Conservation (phyloP, 2,329 filamentous ascomycete species). For the Trichoderma sp. region DNA sequence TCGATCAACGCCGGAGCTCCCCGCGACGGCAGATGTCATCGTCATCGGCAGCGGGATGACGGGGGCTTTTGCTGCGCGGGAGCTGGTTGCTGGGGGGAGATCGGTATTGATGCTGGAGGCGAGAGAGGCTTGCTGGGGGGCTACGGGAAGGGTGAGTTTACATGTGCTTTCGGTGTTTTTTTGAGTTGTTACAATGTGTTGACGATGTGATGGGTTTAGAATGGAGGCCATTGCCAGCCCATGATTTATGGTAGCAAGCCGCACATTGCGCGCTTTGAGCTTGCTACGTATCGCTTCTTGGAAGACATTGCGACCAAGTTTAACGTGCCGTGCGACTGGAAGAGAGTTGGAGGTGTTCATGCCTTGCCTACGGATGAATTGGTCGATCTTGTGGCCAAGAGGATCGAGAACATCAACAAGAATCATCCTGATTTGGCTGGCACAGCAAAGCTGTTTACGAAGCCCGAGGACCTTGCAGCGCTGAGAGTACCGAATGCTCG, state of each 20-base stretch:
- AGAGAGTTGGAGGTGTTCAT: constrained; percentile 59
- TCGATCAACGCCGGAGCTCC: constrained; percentile 61
- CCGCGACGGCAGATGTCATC: constrained; percentile 62
- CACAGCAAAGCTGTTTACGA: constrained; percentile 41
- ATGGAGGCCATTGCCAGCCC: constrained; percentile 73
- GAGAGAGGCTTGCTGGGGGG: constrained; percentile 75
- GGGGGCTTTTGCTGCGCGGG: constrained; percentile 67
- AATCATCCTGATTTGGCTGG: constrained; percentile 56
- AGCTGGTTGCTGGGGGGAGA: constrained; percentile 51
- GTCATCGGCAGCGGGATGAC: constrained; percentile 75
- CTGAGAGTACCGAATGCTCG: constrained; percentile 55
- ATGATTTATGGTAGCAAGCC: constrained; percentile 59
- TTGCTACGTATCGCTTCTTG: constrained; percentile 63
- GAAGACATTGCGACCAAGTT: constrained; percentile 54
- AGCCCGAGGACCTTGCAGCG: constrained; percentile 41
- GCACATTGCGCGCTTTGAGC: constrained; percentile 67
- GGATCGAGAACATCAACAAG: constrained; percentile 49
- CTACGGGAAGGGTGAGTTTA: constrained; percentile 68
- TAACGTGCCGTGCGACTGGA: constrained; percentile 68
- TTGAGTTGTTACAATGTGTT: neutral
- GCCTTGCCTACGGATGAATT: constrained; percentile 56
- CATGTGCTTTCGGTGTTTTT: no score
- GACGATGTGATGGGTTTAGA: constrained; percentile 38
- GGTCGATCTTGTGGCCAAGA: constrained; percentile 48
- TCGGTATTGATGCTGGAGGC: constrained; percentile 73